A percentile compares a stretch with the other conserved stretches of the same genome.
phyloP scores from a whole-genome alignment of 192 early-diverging fungal species.

The Podila verticillata region DNA sequence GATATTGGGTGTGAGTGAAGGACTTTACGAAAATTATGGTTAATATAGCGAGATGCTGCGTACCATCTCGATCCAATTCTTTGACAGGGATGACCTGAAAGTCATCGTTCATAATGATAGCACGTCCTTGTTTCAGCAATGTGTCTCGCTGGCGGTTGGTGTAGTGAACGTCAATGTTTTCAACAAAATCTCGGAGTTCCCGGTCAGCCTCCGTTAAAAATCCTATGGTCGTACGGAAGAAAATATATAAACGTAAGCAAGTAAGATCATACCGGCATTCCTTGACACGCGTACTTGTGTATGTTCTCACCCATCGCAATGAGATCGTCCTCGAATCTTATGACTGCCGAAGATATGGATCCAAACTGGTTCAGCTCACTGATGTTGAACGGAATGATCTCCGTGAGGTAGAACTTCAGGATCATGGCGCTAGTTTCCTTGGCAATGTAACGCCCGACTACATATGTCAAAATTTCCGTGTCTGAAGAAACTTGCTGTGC shows the following conservation, averaged over 20 bases:
- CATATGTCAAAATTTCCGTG: conserved; percentile 20
- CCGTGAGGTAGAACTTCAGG: conserved; percentile 34
- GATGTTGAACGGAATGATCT: conserved; percentile 32
- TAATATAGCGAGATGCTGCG: neutral
- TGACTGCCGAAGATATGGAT: conserved; percentile 26
- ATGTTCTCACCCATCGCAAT: conserved; percentile 39
- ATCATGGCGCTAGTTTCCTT: conserved; percentile 38
- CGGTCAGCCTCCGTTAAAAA: conserved; percentile 39
- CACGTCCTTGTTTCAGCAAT: conserved; percentile 54
- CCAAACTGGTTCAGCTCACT: conserved; percentile 31
- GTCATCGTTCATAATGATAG: conserved; percentile 56
- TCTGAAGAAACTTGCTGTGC: conserved; percentile 18
- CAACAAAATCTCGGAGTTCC: conserved; percentile 51
- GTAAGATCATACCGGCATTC: neutral
- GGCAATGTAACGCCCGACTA: conserved; percentile 37
- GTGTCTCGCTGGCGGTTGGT: conserved; percentile 55
- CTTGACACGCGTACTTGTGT: too few relatives aligned
- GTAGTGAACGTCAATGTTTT: conserved; percentile 59
- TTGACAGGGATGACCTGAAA: conserved; percentile 46
- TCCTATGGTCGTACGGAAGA: conserved; percentile 8
- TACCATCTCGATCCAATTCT: conserved; percentile 27
- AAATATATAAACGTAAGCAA: neutral
- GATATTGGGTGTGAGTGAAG: neutral
- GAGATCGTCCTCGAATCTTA: conserved; percentile 48
- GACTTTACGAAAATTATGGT: neutral